phyloP scores from a whole-genome alignment of 805 yeast genomes.

The Starmerella bombicola region DNA sequence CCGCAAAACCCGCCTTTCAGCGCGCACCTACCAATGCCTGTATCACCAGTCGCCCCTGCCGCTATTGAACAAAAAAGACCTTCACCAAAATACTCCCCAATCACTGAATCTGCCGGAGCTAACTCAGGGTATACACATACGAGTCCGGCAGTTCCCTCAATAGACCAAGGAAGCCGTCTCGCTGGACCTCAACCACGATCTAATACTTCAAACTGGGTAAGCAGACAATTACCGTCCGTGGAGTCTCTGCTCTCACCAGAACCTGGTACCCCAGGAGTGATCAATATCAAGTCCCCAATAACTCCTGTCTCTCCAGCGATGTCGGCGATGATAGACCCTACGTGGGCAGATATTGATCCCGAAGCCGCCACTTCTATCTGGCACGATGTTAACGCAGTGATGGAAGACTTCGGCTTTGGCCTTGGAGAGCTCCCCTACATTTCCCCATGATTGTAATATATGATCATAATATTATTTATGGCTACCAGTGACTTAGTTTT shows the following conservation, averaged over 20 bases:
- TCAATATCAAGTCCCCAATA: neutral
- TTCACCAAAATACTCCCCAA: neutral
- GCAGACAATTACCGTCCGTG: constrained; percentile 4
- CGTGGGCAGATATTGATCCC: constrained; percentile 14
- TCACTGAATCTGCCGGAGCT: neutral
- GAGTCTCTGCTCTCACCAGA: constrained; percentile 15
- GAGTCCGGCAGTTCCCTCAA: neutral
- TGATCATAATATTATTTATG: too few relatives aligned
- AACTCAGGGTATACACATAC: neutral
- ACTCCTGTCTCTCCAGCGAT: constrained; percentile 15
- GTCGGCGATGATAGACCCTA: constrained; percentile 10
- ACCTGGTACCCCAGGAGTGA: constrained; percentile 1
- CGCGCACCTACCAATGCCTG: neutral
- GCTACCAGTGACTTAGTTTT: too few relatives aligned
- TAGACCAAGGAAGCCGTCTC: neutral
- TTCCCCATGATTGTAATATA: constrained; percentile 8
- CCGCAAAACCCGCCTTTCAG: neutral
- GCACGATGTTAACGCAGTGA: constrained; percentile 78
- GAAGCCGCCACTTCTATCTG: constrained; percentile 31
- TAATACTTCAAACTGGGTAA: neutral
- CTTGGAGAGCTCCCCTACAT: constrained; percentile 21
- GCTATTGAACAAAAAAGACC: neutral
- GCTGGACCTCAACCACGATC: neutral
- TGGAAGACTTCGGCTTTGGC: constrained; percentile 79
- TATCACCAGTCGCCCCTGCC: neutral